Conservation (phyloP, 257 asterid genomes). For the Fraxinus americana region DNA sequence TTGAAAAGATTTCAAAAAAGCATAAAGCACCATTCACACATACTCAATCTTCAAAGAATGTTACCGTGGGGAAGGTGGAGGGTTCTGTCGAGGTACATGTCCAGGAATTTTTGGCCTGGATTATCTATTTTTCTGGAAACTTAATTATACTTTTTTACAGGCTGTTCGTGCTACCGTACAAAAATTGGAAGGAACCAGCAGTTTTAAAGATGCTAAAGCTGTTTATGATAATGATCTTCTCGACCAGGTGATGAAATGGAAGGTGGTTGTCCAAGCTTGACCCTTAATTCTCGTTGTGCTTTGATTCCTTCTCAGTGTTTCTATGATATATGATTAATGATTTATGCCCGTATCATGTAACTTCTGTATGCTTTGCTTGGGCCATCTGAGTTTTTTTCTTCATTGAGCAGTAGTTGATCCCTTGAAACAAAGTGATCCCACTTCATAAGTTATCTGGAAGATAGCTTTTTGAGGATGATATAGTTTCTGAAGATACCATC, state of each 20-base stretch:
- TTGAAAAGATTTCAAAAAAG: slow-evolving; percentile 40
- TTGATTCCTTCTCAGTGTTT: not conserved
- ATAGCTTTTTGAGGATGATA: not conserved
- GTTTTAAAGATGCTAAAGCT: slow-evolving; percentile 77
- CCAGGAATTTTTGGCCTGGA: slow-evolving; percentile 13
- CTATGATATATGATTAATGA: not conserved
- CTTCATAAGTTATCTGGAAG: not conserved
- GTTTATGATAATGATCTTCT: slow-evolving; percentile 75
- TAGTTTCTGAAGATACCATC: not conserved
- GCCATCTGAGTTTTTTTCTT: not conserved
- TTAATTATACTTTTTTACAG: slow-evolving; percentile 41
- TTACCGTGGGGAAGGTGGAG: slow-evolving; percentile 79
- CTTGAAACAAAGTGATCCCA: not conserved
- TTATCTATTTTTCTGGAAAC: not conserved
- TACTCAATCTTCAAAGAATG: slow-evolving; percentile 37
- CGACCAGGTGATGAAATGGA: slow-evolving; percentile 66
- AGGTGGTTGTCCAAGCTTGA: slow-evolving; percentile 42
- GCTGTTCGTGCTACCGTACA: slow-evolving; percentile 66
- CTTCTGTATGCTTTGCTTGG: not conserved
- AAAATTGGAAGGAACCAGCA: slow-evolving; percentile 53
- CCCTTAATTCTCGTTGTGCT: not conserved
- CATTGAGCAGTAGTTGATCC: not conserved
- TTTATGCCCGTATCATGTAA: not conserved
- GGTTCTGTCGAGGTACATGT: slow-evolving; percentile 64
- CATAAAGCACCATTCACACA: slow-evolving; percentile 54